Evolutionary conservation across 768 basidiomycete genomes (phyloP), one percentile per base, ranked within the genome.

Genomic region (Psilocybe cubensis): DNA sequence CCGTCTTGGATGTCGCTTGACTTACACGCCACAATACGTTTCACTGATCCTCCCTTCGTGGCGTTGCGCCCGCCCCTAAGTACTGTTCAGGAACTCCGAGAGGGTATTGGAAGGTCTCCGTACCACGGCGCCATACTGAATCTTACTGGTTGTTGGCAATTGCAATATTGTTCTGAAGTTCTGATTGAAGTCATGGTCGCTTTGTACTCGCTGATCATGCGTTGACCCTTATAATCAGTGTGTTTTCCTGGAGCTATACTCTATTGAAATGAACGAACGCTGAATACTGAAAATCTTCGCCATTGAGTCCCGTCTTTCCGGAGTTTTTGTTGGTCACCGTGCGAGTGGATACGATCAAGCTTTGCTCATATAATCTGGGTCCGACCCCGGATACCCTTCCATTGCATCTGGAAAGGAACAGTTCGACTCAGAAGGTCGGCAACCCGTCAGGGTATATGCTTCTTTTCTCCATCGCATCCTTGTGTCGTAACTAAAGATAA

Each of bases 381-480:
- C 45, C 23, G 23, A 24, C 60, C 60, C 60, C 49, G 53, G 52
- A 38, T 51, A 56, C 50, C 51, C 56, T 61, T 61, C 52, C 48
- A 38, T 43, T n/a, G 27, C 42, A 41, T 25, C 14, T 49, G 28
- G 23, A 18, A 54, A 44, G 53, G 35, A 47, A 46, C 24, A 8
- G 23, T n/a, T 29, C 47, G 47, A 27, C 25, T 51, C 27, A 29
- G 28, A 48, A 29, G 46, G 46, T 29, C 31, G 28, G n/a, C 46
- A 29, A 29, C 28, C 49, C 55, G 43, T 50, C 49, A 50, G 42
- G 23, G 20, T n/a, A n/a, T 42, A 51, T 35, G 56, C 48, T 57
- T 57, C 56, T 57, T 52, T 33, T 52, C 50, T 35, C 25, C 48
- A 50, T 58, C 38, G 57, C 46, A 45, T 49, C 44, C 52, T 43